Evolutionary conservation across 441 rosid genomes (phyloP).

Genomic region (Pelargonium fulgidum): DNA sequence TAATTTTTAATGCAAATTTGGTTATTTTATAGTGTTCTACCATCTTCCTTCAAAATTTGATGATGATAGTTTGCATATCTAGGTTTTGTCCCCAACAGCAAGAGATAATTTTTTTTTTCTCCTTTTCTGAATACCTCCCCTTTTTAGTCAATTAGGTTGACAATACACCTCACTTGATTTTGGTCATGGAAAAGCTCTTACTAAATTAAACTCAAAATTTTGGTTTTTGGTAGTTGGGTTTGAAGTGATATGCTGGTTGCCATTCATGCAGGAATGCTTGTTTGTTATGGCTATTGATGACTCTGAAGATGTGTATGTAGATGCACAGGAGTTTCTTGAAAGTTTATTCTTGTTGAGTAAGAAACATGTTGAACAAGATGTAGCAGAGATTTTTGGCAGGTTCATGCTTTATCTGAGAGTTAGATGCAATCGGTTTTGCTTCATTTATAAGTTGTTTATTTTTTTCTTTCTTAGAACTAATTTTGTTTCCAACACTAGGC

Average conservation of each 20-base stretch:
- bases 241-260: slow-evolving; percentile 11
- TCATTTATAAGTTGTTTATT: neutral
- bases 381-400: slow-evolving; percentile 65
- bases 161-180: slow-evolving; percentile 7
- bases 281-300: slow-evolving; percentile 77
- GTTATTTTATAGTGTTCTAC: neutral
- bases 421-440: neutral
- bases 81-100: neutral
- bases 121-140: neutral
- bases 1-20: neutral
- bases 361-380: slow-evolving; percentile 43
- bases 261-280: slow-evolving; percentile 70
- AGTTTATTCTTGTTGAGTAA: slow-evolving; percentile 36
- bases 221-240: slow-evolving; percentile 8
- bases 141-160: neutral
- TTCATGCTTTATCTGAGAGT: slow-evolving; percentile 28
- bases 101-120: neutral
- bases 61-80: neutral
- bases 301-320: slow-evolving; percentile 52
- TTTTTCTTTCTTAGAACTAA: neutral
- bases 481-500: slow-evolving; percentile 37
- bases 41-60: neutral
- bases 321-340: slow-evolving; percentile 62
- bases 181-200: slow-evolving; percentile 8
- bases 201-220: slow-evolving; percentile 10